Evolutionary conservation across 1,139 yeast genomes (phyloP), one percentile per base, ranked within the genome.

Genomic region (Tardiomyces digboiensis): DNA sequence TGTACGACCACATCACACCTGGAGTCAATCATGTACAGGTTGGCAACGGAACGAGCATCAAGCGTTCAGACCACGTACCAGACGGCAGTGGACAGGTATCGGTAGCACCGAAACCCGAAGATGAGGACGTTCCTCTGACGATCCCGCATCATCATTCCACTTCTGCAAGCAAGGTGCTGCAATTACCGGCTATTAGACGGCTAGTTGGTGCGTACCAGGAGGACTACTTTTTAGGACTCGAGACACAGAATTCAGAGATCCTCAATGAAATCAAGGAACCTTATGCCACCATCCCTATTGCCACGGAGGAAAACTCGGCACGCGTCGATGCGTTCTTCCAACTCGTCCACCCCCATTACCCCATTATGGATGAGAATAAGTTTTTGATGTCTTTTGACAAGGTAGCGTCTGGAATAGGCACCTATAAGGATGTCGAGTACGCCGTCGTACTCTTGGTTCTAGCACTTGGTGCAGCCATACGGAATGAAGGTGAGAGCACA

Each of bases 161-260:
- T 7, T 47, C 50, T 5, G 49, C 52, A 2, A 47, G 47, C 18
- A 21, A 48, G 19, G 46, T 49, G 7, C 49, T 49, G 21, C 39
- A 40, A 23, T 36, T 49, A 6, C 50, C 52, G 3, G 42, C 40
- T 22, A 44, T 50, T 6, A 39, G 38, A 29, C 42, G 48, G 13
- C 40, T 50, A 7, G 45, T 50, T 21, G 53, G 53, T 18, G 45
- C 45, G n/a, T 50, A 49, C 29, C 49, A 51, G 13, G 36, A 39
- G 7, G 51, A 50, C 36, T 49, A 48, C 36, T 50, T 50, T 39
- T 43, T 40, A 38, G 42, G 46, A 22, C 42, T 49, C 13, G 53
- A 50, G 40, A 39, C 46, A 5, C 23, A 41, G 29, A 44, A 48
- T 23, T 29, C 40, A 8, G 19, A 29, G 21, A 8, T 21, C 36